Percentiles rank a stretch among this genome's conserved stretches.
These are phyloP conservation scores for Trametes sp. DNA, from an alignment of 1,284 basidiomycete species.

Conservation along the genomic window DNA sequence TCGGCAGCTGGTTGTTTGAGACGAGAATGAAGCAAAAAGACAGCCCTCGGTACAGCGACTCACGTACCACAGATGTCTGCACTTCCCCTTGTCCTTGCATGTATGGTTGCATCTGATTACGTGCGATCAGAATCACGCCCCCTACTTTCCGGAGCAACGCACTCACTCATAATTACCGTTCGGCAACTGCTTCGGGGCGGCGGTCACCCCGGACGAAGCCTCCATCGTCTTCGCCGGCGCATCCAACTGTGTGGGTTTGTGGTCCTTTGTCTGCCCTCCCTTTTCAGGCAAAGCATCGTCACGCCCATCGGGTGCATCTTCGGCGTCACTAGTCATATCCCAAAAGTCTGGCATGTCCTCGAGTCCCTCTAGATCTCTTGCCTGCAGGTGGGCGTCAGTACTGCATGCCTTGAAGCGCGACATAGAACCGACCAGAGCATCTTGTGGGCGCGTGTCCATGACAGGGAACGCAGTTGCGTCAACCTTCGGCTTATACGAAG, in stretches of 20 bases:
- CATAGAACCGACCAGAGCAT: constrained; percentile 52
- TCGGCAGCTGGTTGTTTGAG: constrained; percentile 61
- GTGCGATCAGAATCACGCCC: neutral
- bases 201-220: neutral
- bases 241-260: neutral
- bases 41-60: neutral
- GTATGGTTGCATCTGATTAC: constrained; percentile 75
- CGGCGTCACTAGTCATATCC: constrained; percentile 49
- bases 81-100: constrained; percentile 80
- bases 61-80: constrained; percentile 76
- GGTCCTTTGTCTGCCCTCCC: constrained; percentile 20
- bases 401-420: neutral
- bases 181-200: constrained; percentile 39
- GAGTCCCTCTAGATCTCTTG: constrained; percentile 66
- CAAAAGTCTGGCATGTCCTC: constrained; percentile 73
- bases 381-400: constrained; percentile 46
- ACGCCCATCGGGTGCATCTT: constrained; percentile 42
- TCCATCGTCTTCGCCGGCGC: neutral
- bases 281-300: constrained; percentile 28
- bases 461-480: constrained; percentile 65
- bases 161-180: constrained; percentile 63
- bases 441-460: constrained; percentile 72
- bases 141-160: no score
- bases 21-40: constrained; percentile 10
- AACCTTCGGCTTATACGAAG: constrained; percentile 64